These are phyloP conservation scores for Fragaria iinumae DNA, from an alignment of 306 rosid genomes.

Conservation along the genomic window DNA sequence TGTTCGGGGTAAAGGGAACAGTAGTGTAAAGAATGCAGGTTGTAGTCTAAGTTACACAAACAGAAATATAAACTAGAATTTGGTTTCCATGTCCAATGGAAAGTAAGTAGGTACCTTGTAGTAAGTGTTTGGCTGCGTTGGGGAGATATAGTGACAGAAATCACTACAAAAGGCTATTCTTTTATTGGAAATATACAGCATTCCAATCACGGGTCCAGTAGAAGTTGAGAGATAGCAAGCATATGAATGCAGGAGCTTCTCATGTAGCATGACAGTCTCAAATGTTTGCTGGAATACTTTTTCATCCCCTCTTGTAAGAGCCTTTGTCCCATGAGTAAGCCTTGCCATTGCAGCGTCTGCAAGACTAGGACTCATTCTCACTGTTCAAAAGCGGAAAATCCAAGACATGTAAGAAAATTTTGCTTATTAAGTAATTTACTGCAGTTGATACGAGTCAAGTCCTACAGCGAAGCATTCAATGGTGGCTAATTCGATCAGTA, in stretches of 20 bases:
- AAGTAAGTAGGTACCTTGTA: conserved; percentile 52
- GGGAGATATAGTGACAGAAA: conserved; percentile 38
- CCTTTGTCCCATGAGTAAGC: conserved; percentile 60
- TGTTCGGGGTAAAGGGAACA: neutral
- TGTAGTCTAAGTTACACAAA: neutral
- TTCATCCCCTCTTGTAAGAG: conserved; percentile 54
- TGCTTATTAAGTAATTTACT: neutral
- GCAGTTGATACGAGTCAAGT: neutral
- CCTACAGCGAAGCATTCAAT: neutral
- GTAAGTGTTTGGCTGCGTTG: conserved; percentile 39
- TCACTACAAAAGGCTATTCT: conserved; percentile 82
- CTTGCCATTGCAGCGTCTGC: conserved; percentile 72
- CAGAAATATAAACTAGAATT: neutral
- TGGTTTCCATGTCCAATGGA: neutral
- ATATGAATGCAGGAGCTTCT: conserved; percentile 54
- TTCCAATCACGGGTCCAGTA: conserved; percentile 66
- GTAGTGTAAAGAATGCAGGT: neutral
- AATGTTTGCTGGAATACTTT: conserved; percentile 57
- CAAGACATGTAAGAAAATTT: neutral
- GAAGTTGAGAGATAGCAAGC: conserved; percentile 65
- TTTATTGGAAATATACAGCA: conserved; percentile 53
- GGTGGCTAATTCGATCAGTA: neutral
- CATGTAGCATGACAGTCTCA: conserved; percentile 42
- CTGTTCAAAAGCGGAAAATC: conserved; percentile 30
- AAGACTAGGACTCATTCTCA: conserved; percentile 45